phyloP scores from a whole-genome alignment of 2,329 filamentous ascomycete genomes.

The Mollisiaceae sp. region DNA sequence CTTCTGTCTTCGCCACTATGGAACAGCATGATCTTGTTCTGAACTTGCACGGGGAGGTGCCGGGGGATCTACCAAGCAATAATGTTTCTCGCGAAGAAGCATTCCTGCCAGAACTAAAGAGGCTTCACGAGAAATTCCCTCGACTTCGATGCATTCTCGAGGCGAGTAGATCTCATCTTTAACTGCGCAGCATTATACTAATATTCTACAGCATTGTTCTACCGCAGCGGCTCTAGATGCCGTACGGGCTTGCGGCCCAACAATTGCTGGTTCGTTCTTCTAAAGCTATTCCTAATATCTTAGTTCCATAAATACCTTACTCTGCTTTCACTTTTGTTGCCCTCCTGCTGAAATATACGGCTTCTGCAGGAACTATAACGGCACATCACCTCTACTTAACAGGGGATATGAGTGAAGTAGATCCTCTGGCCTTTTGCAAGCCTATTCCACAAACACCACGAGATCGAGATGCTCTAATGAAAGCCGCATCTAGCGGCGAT shows the following conservation, averaged over 20 bases:
- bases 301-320: neutral
- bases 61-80: constrained; percentile 41
- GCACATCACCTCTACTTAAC: constrained; percentile 24
- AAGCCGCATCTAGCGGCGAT: constrained; percentile 60
- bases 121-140: constrained; percentile 77
- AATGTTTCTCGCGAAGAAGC: constrained; percentile 59
- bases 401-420: constrained; percentile 17
- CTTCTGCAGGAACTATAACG: constrained; percentile 41
- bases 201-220: constrained; percentile 72
- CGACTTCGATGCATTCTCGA: constrained; percentile 52
- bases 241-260: constrained; percentile 75
- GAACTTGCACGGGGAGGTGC: constrained; percentile 87
- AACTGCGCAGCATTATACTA: neutral
- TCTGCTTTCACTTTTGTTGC: neutral
- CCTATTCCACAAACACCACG: constrained; percentile 46
- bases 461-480: constrained; percentile 53
- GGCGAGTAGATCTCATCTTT: neutral
- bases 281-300: neutral
- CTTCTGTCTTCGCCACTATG: constrained; percentile 84
- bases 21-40: constrained; percentile 79
- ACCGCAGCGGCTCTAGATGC: constrained; percentile 80
- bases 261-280: constrained; percentile 55
- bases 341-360: constrained; percentile 12
- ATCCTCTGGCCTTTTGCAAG: constrained; percentile 56
- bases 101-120: constrained; percentile 79